Conservation (phyloP, 257 asterid genomes). For the Gentiana dahurica region DNA sequence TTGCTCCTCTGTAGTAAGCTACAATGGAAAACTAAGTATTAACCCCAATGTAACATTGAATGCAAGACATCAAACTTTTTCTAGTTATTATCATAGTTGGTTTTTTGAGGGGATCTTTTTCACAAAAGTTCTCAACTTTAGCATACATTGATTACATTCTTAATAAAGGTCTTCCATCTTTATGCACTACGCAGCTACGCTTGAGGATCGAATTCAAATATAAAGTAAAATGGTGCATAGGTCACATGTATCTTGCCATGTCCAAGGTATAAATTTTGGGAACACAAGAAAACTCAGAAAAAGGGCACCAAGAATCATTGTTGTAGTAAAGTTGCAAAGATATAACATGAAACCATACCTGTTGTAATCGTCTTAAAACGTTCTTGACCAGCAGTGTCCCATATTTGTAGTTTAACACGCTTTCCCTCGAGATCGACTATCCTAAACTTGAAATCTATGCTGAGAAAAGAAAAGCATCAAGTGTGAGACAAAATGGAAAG, state of each 20-base stretch:
- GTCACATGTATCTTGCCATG: no score
- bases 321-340: no score
- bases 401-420: conserved; percentile 16
- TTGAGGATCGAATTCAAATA: neutral
- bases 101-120: no score
- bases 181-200: no score
- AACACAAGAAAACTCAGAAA: no score
- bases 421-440: conserved; percentile 16
- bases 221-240: neutral
- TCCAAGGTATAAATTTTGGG: no score
- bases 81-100: no score
- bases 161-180: no score
- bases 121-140: no score
- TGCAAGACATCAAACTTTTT: no score
- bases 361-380: conserved; percentile 16
- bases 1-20: conserved; percentile 21
- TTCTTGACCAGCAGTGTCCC: conserved; percentile 23
- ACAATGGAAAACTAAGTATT: neutral
- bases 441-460: conserved; percentile 17
- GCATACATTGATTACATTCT: no score
- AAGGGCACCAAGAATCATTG: no score
- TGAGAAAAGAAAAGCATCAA: neutral
- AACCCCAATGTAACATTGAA: neutral
- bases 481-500: neutral
- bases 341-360: neutral